These are phyloP conservation scores for Chaetomium sp. DNA, from an alignment of 2,329 filamentous ascomycete genomes.

Conservation along the genomic window DNA sequence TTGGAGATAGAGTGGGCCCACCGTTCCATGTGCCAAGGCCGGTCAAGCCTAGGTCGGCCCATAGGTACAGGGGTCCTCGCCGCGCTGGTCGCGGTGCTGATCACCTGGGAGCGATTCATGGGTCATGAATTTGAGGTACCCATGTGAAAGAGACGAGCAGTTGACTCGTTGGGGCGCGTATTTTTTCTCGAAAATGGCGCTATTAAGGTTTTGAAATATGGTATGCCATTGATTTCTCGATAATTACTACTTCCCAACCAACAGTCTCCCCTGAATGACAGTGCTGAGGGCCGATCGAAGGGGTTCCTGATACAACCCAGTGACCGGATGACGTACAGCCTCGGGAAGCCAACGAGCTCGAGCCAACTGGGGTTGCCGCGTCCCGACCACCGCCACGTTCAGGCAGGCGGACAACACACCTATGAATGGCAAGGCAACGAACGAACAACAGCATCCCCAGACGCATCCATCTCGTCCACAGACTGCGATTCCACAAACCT, in stretches of 20 bases:
- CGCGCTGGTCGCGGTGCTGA: slow-evolving; percentile 2
- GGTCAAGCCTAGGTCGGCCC: background rate
- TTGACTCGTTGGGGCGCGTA: background rate
- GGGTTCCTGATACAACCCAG: slow-evolving; percentile 19
- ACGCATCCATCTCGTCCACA: background rate
- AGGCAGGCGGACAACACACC: slow-evolving; percentile 19
- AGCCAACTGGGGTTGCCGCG: slow-evolving; percentile 20
- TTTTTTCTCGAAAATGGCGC: background rate
- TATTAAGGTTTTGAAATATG: background rate
- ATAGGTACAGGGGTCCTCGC: background rate
- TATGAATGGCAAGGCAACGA: slow-evolving; percentile 18
- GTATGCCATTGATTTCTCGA: background rate
- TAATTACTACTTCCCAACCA: background rate
- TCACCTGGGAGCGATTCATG: background rate
- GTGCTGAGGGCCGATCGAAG: background rate
- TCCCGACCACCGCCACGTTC: slow-evolving; percentile 12
- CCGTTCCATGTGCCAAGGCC: background rate
- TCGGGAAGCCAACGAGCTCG: slow-evolving; percentile 21
- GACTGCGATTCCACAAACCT: background rate
- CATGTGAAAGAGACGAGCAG: background rate
- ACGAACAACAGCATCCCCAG: background rate
- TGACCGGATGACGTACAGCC: slow-evolving; percentile 31
- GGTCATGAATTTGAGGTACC: background rate
- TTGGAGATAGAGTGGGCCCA: background rate
- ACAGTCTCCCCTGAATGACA: background rate